Conservation (phyloP, 1,139 yeast species). For the Geotrichum aggregatum region DNA sequence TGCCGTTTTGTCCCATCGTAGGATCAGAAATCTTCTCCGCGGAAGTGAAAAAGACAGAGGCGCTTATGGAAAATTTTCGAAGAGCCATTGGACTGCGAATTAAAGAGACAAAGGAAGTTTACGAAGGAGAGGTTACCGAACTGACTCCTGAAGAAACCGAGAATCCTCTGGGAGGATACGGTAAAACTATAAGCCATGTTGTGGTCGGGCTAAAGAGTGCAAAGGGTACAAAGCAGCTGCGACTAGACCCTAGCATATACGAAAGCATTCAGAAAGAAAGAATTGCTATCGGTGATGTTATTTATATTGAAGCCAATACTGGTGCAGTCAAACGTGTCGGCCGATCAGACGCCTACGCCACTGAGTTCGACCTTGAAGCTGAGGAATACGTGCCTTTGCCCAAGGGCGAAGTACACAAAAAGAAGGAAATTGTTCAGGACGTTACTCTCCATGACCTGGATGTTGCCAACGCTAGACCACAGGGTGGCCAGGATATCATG, state of each 20-base stretch:
- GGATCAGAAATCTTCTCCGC: conserved; percentile 95
- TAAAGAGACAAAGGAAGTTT: conserved; percentile 95
- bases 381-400: conserved; percentile 98
- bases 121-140: conserved; percentile 97
- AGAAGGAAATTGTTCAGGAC: conserved; percentile 96
- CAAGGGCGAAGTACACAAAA: conserved; percentile 97
- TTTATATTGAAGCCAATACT: conserved; percentile 93
- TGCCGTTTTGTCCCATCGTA: conserved; percentile 96
- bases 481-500: conserved; percentile 96
- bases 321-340: conserved; percentile 98
- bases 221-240: conserved; percentile 87
- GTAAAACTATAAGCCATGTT: conserved; percentile 92
- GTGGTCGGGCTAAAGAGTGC: conserved; percentile 92
- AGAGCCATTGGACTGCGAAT: conserved; percentile 93
- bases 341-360: conserved; percentile 95
- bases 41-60: conserved; percentile 95
- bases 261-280: conserved; percentile 95
- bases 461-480: conserved; percentile 94
- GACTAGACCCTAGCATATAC: conserved; percentile 92
- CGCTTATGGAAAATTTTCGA: conserved; percentile 95
- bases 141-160: conserved; percentile 95
- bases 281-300: conserved; percentile 92
- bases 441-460: conserved; percentile 94
- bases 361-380: conserved; percentile 96
- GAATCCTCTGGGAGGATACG: conserved; percentile 95